phyloP scores from a whole-genome alignment of 495 filamentous ascomycete species.

The Symbiotaphrina buchneri region DNA sequence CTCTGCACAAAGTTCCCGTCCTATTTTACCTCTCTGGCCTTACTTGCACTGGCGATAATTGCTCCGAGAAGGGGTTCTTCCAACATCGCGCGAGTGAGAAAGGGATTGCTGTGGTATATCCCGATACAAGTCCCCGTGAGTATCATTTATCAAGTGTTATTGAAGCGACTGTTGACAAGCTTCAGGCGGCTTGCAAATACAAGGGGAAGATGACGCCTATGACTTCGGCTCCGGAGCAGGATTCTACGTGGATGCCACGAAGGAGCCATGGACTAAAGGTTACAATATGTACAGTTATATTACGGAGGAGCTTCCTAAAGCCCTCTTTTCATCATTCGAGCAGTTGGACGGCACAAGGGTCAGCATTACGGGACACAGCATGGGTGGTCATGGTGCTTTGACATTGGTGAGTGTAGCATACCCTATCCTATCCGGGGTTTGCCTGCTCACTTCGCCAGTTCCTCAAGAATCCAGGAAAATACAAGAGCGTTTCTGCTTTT shows the following conservation, averaged over 20 bases:
- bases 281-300: constrained; percentile 95
- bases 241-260: constrained; percentile 87
- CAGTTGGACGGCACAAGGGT: constrained; percentile 43
- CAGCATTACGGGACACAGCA: constrained; percentile 76
- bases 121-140: constrained; percentile 79
- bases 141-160: constrained; percentile 4
- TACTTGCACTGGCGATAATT: constrained; percentile 91
- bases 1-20: constrained; percentile 43
- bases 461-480: constrained; percentile 73
- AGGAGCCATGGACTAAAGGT: constrained; percentile 40
- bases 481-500: constrained; percentile 71
- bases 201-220: constrained; percentile 62
- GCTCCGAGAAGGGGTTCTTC: constrained; percentile 91
- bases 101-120: constrained; percentile 76
- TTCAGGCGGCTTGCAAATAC: constrained; percentile 43
- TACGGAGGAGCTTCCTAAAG: constrained; percentile 52
- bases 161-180: not conserved
- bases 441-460: constrained; percentile 24
- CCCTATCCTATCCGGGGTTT: not conserved
- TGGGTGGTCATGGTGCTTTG: constrained; percentile 92
- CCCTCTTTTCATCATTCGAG: constrained; percentile 42
- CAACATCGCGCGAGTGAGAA: constrained; percentile 54
- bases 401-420: constrained; percentile 26
- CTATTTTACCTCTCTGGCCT: constrained; percentile 86
- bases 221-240: constrained; percentile 84